phyloP scores from a whole-genome alignment of 495 filamentous ascomycete species.

The Aspergillus leporis region DNA sequence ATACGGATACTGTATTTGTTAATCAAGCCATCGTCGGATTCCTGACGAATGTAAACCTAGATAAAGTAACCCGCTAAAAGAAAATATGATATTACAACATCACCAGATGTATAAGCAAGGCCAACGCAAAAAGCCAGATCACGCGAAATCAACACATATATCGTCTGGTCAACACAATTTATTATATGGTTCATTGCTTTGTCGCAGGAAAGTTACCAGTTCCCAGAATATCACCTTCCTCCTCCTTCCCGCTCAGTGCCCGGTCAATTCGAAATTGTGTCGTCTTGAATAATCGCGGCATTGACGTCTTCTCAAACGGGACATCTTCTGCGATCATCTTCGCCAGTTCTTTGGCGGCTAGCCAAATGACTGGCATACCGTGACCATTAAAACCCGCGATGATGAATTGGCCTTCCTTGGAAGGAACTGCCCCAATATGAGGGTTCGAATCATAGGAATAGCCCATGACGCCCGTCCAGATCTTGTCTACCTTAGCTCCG shows the following conservation, averaged over 20 bases:
- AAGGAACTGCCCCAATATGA: constrained; percentile 49
- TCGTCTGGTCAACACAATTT: too few relatives aligned
- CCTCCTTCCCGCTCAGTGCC: not conserved
- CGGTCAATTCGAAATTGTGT: constrained; percentile 12
- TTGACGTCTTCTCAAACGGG: constrained; percentile 35
- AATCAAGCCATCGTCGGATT: too few relatives aligned
- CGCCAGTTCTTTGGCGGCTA: constrained; percentile 43
- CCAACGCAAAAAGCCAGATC: not conserved
- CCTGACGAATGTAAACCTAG: not conserved
- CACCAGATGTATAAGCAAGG: not conserved
- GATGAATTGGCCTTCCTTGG: constrained; percentile 41
- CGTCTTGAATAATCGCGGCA: constrained; percentile 41
- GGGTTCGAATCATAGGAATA: constrained; percentile 47
- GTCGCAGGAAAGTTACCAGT: not conserved
- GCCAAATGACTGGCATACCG: constrained; percentile 54
- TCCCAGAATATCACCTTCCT: not conserved
- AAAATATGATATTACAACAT: not conserved
- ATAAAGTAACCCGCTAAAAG: not conserved
- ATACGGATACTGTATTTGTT: too few relatives aligned
- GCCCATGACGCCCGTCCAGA: constrained; percentile 55
- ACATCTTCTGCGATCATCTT: constrained; percentile 40
- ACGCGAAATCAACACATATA: not conserved
- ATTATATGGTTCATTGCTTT: not conserved
- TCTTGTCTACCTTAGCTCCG: constrained; percentile 37
- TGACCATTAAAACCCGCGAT: constrained; percentile 56